These are phyloP conservation scores for Acer saccharum DNA, from an alignment of 345 rosid genomes.

Conservation along the genomic window DNA sequence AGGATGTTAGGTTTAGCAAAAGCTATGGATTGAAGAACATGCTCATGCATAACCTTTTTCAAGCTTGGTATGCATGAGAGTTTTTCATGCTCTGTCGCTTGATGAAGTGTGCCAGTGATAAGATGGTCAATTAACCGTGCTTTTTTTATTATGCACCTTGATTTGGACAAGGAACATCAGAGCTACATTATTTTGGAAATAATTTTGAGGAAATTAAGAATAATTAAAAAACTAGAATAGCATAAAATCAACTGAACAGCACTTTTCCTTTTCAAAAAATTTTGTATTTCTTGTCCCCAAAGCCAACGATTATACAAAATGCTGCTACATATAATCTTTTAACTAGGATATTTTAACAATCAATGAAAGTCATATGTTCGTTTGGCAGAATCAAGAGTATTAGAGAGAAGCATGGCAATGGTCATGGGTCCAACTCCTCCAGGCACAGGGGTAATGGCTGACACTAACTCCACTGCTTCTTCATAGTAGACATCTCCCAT, in stretches of 20 bases:
- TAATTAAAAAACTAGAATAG: no score
- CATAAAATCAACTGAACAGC: no score
- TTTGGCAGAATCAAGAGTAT: slow-evolving; percentile 80
- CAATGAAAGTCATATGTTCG: slow-evolving; percentile 36
- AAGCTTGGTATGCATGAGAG: no score
- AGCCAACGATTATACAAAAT: no score
- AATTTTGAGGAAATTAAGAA: no score
- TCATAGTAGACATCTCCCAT: slow-evolving; percentile 83
- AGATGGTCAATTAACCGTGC: neutral
- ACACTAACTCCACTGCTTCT: slow-evolving; percentile 75
- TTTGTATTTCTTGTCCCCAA: no score
- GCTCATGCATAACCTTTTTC: no score
- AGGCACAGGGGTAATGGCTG: slow-evolving; percentile 89
- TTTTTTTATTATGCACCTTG: no score
- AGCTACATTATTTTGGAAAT: no score
- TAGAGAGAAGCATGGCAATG: slow-evolving; percentile 83
- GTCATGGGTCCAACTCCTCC: slow-evolving; percentile 97
- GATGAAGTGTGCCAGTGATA: neutral
- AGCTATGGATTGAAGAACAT: no score
- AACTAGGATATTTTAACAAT: neutral
- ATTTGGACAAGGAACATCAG: no score
- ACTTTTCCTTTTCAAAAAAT: no score
- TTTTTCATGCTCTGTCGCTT: neutral
- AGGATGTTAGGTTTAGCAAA: neutral
- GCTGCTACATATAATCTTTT: neutral